These are phyloP conservation scores for Starmerella khaoyaiensis DNA, from an alignment of 805 yeast species.

Conservation along the genomic window DNA sequence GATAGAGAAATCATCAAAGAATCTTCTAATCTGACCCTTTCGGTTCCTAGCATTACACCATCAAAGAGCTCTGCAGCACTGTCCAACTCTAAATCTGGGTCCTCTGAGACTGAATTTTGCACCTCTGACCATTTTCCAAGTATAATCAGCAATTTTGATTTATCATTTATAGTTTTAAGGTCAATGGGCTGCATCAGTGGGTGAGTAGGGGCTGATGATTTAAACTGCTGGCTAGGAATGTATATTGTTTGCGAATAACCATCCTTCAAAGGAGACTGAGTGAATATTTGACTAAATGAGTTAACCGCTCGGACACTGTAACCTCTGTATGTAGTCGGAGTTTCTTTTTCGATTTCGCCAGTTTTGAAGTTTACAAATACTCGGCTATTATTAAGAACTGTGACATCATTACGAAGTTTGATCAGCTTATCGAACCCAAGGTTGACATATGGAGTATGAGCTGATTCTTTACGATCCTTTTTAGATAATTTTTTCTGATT, in stretches of 20 bases:
- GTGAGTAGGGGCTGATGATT: slow-evolving; percentile 17
- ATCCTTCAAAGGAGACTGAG: slow-evolving; percentile 48
- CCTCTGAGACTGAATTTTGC: slow-evolving; percentile 39
- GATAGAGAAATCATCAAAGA: slow-evolving; percentile 38
- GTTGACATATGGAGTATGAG: slow-evolving; percentile 60
- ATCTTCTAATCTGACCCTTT: slow-evolving; percentile 56
- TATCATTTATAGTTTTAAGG: slow-evolving; percentile 5
- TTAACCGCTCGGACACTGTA: slow-evolving; percentile 60
- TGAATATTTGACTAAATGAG: slow-evolving; percentile 49
- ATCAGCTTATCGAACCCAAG: slow-evolving; percentile 52
- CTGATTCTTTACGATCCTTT: slow-evolving; percentile 39
- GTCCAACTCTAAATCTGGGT: slow-evolving; percentile 35
- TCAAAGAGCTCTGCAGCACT: slow-evolving; percentile 58
- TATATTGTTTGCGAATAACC: slow-evolving; percentile 62
- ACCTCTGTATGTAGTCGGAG: slow-evolving; percentile 55
- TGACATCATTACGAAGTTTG: slow-evolving; percentile 36
- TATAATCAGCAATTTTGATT: slow-evolving; percentile 34
- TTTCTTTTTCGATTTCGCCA: slow-evolving; percentile 48
- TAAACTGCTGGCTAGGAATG: slow-evolving; percentile 58
- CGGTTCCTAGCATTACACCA: slow-evolving; percentile 41
- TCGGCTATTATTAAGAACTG: slow-evolving; percentile 62
- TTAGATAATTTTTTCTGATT: slow-evolving; percentile 33
- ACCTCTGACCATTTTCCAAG: slow-evolving; percentile 53
- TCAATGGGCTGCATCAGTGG: slow-evolving; percentile 23
- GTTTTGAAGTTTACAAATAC: slow-evolving; percentile 64